Base-by-base conservation (phyloP, 2,329 filamentous ascomycete species). In the Cadophora malorum region DNA sequence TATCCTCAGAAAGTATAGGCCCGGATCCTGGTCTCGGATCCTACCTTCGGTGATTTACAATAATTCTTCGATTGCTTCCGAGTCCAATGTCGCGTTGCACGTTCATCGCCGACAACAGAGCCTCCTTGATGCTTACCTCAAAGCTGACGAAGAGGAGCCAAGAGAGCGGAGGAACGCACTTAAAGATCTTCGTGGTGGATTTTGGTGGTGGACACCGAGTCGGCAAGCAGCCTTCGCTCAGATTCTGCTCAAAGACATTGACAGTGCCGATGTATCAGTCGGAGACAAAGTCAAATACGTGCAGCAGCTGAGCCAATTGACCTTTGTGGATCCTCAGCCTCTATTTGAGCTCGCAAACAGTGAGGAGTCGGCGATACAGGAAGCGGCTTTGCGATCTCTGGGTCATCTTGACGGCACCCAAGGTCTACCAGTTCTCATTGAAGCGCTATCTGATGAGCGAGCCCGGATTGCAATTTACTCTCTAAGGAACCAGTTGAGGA, bases 381-480 rank as follows among this genome's bases (percentile, higher is more conserved):
- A 71, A 66, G 47, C 49, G 2, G 65, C 67, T 6, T 28, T 69
- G n/a, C 59, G 52, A 35, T 41, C 63, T 6, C 55, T 69, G 4
- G 69, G 69, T 6, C 33, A 62, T 14, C 55, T 69, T 1, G 69
- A 69, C 28, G 56, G 61, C 10, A 41, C 35, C 3, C 23, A 41
- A 33, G 67, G 69, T 16, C 14, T 65, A 1, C 49, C 69, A 1
- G n/a, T 49, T 9, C 64, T 71, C 10, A 63, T 71, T 10, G 65
- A 66, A 23, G 67, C 69, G 9, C 19, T 69, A 7, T 66, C 58
- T 4, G 65, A 67, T 25, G 49, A 61, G 4, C 60, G 64, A 35
- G 66, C 66, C 23, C 62, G 68, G 8, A 62, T 69, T 19, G 66
- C 68, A 16, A 70, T 71, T 12, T 70, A 70, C 41, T 62, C 70